These are phyloP conservation scores for Kuraishia cidri DNA, from an alignment of 805 yeast species.

Conservation along the genomic window DNA sequence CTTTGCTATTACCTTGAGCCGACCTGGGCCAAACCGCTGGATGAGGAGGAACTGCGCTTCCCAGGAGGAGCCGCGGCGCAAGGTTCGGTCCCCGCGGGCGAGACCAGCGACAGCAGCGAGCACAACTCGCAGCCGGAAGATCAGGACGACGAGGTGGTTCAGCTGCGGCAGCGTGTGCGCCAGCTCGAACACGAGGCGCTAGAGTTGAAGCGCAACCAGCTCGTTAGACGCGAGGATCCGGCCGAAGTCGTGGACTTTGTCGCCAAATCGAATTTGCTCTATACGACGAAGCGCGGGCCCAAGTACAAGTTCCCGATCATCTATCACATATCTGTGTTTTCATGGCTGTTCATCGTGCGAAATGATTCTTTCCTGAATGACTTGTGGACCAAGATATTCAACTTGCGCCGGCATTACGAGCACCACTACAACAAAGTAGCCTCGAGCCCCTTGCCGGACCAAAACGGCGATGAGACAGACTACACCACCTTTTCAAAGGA, in stretches of 20 bases:
- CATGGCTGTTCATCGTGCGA: slow-evolving; percentile 51
- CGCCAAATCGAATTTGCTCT: slow-evolving; percentile 21
- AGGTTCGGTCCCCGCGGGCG: neutral
- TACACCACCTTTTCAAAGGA: neutral
- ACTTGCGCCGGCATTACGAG: slow-evolving; percentile 25
- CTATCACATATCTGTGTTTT: slow-evolving; percentile 36
- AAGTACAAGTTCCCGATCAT: slow-evolving; percentile 23
- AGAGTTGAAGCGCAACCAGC: slow-evolving; percentile 1
- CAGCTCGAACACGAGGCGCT: slow-evolving; percentile 14
- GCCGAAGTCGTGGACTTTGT: slow-evolving; percentile 22
- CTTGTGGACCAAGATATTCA: slow-evolving; percentile 33
- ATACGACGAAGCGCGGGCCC: slow-evolving; percentile 23
- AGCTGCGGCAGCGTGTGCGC: slow-evolving; percentile 14
- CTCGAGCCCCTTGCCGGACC: slow-evolving; percentile 13
- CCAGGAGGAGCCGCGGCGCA: too few species aligned
- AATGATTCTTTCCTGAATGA: slow-evolving; percentile 49
- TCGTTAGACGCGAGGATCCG: neutral
- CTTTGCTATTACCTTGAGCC: slow-evolving; percentile 51
- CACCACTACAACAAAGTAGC: slow-evolving; percentile 22
- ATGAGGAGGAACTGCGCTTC: slow-evolving; percentile 20
- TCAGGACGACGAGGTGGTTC: slow-evolving; percentile 13
- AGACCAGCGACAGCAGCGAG: slow-evolving; percentile 3
- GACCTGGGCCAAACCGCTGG: slow-evolving; percentile 44
- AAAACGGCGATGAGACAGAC: slow-evolving; percentile 5
- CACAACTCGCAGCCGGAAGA: too few species aligned